These are phyloP conservation scores for Porphyrellus cyaneotinctus DNA, from an alignment of 768 basidiomycete species.

Conservation along the genomic window DNA sequence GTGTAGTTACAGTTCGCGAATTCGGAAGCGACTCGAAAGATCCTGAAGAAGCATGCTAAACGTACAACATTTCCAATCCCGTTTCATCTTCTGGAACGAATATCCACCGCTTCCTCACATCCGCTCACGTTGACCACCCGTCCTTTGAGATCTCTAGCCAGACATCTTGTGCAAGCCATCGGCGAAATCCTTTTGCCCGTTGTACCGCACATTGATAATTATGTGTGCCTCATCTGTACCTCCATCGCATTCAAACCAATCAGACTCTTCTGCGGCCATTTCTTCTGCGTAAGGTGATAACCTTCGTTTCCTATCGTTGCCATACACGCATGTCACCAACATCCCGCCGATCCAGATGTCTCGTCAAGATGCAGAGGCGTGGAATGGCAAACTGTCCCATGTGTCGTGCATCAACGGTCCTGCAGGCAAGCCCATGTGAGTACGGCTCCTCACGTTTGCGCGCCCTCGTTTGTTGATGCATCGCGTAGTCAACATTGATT, in stretches of 20 bases:
- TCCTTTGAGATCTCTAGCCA: constrained; percentile 44
- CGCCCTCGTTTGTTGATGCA: background rate
- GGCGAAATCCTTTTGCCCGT: constrained; percentile 79
- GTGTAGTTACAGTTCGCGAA: constrained; percentile 76
- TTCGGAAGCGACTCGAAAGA: constrained; percentile 86
- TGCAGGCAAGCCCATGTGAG: constrained; percentile 74
- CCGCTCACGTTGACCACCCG: constrained; percentile 27
- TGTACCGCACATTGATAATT: constrained; percentile 78
- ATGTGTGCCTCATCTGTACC: constrained; percentile 84
- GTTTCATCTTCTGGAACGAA: constrained; percentile 17
- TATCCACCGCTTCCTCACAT: constrained; percentile 8
- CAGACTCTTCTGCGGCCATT: constrained; percentile 72
- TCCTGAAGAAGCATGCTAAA: constrained; percentile 92
- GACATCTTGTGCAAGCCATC: constrained; percentile 74
- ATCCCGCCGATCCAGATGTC: constrained; percentile 41
- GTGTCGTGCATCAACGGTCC: constrained; percentile 74
- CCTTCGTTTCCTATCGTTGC: background rate
- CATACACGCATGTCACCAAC: background rate
- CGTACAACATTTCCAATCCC: constrained; percentile 77
- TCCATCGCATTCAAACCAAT: constrained; percentile 92
- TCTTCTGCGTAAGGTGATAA: constrained; percentile 67
- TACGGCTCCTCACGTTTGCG: constrained; percentile 3
- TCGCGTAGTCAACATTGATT: constrained; percentile 67
- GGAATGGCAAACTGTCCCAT: constrained; percentile 76
- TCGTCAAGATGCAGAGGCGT: constrained; percentile 90